Base-by-base conservation (phyloP, 2,329 filamentous ascomycete species). In the Amesomyces nigricolor region DNA sequence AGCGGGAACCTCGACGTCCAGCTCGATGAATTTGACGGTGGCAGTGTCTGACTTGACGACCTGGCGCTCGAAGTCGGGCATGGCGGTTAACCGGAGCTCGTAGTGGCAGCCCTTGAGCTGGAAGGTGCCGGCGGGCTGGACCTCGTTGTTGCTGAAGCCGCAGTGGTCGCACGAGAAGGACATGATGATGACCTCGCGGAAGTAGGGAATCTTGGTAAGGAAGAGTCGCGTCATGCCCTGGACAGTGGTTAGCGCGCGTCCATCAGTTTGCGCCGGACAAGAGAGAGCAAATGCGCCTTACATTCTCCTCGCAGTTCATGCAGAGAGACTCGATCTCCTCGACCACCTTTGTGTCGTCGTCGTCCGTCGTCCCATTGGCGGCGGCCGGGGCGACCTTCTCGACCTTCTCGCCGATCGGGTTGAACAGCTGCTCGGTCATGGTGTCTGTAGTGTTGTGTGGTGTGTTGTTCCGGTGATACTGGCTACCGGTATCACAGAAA, bases 171-270 rank as follows among this genome's bases (percentile, higher is more conserved):
- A 99, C 62, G 83, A 82, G 72, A 99, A 99, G 60, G 92, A 97
- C 86, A 96, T 96, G 71, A 99, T 83, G 66, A 99, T 90, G 61
- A 99, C 86, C 72, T 99, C 92, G 75, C 91, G 90, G 78, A 99
- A 99, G 79, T 90, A 97, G 14, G 94, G 94, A 54, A 99, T 96
- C 62, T 85, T 84, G 14, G 95, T 95, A 53, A 99, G 83, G 43
- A 99, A 83, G 19, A 99, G 81, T 57, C 87, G 82, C 13, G 94
- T 99, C 1, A 77, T 82, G 65, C 94, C 94, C 88, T 95, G 58
- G 5, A 13, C 2, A 22, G 39, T 10, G 47, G 3, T 30, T 9
- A 38, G 46, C 46, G 47, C 7, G 14, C 9, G 19, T 29, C 19
- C 43, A n/a, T 59, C 13, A 55, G 63, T 66, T 57, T 45, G 32